Evolutionary conservation across 768 basidiomycete species (phyloP).

Genomic region (Candolleomyces eurysporus): DNA sequence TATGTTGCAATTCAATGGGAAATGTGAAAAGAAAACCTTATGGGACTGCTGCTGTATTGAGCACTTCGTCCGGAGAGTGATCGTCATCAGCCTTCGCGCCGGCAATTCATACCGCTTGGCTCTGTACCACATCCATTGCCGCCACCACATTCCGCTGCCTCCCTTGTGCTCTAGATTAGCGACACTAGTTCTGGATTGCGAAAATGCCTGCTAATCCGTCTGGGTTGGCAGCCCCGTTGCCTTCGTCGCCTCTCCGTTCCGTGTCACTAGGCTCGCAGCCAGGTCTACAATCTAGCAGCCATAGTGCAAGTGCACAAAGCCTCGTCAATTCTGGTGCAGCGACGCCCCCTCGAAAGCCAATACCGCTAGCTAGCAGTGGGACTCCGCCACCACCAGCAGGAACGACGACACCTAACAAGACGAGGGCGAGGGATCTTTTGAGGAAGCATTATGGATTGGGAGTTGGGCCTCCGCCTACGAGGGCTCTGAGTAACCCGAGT

Average conservation of each 20-base stretch:
- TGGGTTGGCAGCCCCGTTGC: not conserved
- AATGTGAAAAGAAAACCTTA: too few species aligned
- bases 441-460: conserved; percentile 88
- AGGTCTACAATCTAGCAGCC: not conserved
- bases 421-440: conserved; percentile 71
- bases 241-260: not conserved
- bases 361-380: not conserved
- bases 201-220: too few species aligned
- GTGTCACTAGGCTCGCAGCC: conserved; percentile 5
- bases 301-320: not conserved
- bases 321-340: not conserved
- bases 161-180: too few species aligned
- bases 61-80: too few species aligned
- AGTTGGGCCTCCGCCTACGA: conserved; percentile 58
- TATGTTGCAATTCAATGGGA: too few species aligned
- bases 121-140: too few species aligned
- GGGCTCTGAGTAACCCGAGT: conserved; percentile 50
- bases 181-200: too few species aligned
- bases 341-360: not conserved
- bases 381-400: not conserved
- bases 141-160: too few species aligned
- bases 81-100: too few species aligned
- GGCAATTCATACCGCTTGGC: too few species aligned
- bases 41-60: too few species aligned
- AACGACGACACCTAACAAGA: conserved; percentile 27